Evolutionary conservation across 345 rosid genomes (phyloP).

Genomic region (Psidium guajava): DNA sequence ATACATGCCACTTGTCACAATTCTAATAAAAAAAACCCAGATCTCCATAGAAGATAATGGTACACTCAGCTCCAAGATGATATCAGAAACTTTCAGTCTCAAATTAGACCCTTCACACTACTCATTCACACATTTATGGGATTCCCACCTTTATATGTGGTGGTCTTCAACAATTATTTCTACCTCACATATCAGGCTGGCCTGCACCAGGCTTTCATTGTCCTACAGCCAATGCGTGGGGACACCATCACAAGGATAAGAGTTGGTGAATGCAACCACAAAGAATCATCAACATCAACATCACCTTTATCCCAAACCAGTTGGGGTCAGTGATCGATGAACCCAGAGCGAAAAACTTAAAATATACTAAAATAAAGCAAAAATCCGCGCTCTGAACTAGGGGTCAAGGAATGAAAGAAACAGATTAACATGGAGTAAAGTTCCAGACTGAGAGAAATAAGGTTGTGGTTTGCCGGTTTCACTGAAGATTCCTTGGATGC

Average conservation of each 20-base stretch:
- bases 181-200: not conserved
- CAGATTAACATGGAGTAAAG: not conserved
- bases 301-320: too few species aligned
- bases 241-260: not conserved
- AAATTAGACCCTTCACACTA: not conserved
- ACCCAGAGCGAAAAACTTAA: too few species aligned
- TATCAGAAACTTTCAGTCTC: not conserved
- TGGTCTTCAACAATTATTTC: not conserved
- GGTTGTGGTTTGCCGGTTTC: not conserved
- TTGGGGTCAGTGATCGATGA: too few species aligned
- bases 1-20: not conserved
- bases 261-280: not conserved
- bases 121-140: not conserved
- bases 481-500: not conserved
- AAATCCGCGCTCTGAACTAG: not conserved
- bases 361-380: too few species aligned
- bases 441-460: not conserved
- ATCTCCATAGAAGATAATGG: not conserved
- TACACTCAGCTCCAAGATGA: not conserved
- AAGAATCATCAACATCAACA: not conserved
- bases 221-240: not conserved
- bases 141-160: not conserved
- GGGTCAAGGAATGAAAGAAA: not conserved
- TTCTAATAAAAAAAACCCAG: not conserved
- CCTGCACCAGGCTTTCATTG: not conserved